Percentiles rank a stretch among this genome's conserved stretches.
phyloP scores from a whole-genome alignment of 192 early-diverging fungal genomes.

The Backusella liffmaniae region DNA sequence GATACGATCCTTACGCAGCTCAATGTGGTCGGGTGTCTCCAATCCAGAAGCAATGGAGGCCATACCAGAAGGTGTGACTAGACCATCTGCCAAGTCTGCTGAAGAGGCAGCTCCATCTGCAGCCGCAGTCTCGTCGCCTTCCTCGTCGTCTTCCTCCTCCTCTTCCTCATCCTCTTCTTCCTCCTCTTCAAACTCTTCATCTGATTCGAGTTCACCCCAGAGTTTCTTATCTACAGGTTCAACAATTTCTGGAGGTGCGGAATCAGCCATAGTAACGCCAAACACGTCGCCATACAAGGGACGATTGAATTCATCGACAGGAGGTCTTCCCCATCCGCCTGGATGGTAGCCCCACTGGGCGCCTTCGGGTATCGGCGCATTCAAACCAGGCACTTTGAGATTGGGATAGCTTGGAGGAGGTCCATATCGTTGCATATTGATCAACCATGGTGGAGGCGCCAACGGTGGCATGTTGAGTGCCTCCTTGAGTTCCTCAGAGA shows the following conservation, averaged over 20 bases:
- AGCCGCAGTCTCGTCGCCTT: conserved; percentile 65
- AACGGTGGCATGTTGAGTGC: conserved; percentile 91
- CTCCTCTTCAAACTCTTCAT: conserved; percentile 49
- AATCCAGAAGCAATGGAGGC: conserved; percentile 70
- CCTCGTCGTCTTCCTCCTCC: conserved; percentile 71
- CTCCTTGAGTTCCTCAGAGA: conserved; percentile 82
- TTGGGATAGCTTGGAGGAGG: conserved; percentile 93
- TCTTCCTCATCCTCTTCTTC: conserved; percentile 38
- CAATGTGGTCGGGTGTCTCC: conserved; percentile 83
- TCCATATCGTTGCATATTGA: conserved; percentile 98
- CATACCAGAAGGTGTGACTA: conserved; percentile 86
- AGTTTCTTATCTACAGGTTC: conserved; percentile 69
- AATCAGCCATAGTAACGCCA: conserved; percentile 56
- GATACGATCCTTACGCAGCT: conserved; percentile 79
- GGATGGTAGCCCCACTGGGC: conserved; percentile 99
- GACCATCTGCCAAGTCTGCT: conserved; percentile 55
- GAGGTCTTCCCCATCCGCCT: conserved; percentile 89
- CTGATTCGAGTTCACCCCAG: conserved; percentile 90
- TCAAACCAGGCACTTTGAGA: conserved; percentile 89
- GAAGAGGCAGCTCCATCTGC: conserved; percentile 52
- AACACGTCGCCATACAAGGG: conserved; percentile 98
- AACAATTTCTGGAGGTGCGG: conserved; percentile 55
- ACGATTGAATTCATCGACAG: conserved; percentile 82
- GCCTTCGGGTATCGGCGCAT: conserved; percentile 93
- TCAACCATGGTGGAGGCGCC: conserved; percentile 95